phyloP scores from a whole-genome alignment of 306 rosid genomes.

The Begonia masoniana region DNA sequence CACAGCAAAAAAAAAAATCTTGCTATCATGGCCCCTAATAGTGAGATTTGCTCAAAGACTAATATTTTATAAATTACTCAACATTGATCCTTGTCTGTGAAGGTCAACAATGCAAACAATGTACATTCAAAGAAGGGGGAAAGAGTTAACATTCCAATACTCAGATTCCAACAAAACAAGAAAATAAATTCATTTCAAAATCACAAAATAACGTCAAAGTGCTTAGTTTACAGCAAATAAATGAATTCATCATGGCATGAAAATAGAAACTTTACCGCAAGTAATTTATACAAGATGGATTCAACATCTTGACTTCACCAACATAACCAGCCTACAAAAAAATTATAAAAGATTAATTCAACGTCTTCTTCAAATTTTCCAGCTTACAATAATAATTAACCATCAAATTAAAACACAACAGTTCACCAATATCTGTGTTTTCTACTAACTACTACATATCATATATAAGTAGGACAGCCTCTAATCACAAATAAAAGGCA shows the following conservation, averaged over 20 bases:
- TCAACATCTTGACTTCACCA: slow-evolving; percentile 97
- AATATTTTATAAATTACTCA: too few species aligned
- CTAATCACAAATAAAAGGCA: too few species aligned
- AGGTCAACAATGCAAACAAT: too few species aligned
- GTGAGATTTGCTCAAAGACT: too few species aligned
- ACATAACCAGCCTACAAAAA: slow-evolving; percentile 94
- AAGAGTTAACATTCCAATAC: not conserved
- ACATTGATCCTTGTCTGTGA: too few species aligned
- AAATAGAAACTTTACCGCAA: slow-evolving; percentile 43
- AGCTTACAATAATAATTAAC: slow-evolving; percentile 43
- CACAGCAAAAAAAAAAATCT: too few species aligned
- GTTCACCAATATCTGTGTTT: too few species aligned
- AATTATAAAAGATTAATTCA: slow-evolving; percentile 19
- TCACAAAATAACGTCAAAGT: not conserved
- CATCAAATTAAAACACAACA: too few species aligned
- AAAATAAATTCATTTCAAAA: not conserved
- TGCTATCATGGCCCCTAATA: too few species aligned
- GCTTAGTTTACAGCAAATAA: not conserved
- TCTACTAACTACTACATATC: too few species aligned
- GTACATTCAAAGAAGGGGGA: not conserved
- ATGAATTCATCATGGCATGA: not conserved
- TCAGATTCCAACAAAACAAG: not conserved
- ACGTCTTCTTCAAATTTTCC: slow-evolving; percentile 96
- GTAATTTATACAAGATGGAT: slow-evolving; percentile 78
- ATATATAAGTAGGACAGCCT: too few species aligned